Base-by-base conservation (phyloP, 331 rosid genomes). In the Malus hybrid region DNA sequence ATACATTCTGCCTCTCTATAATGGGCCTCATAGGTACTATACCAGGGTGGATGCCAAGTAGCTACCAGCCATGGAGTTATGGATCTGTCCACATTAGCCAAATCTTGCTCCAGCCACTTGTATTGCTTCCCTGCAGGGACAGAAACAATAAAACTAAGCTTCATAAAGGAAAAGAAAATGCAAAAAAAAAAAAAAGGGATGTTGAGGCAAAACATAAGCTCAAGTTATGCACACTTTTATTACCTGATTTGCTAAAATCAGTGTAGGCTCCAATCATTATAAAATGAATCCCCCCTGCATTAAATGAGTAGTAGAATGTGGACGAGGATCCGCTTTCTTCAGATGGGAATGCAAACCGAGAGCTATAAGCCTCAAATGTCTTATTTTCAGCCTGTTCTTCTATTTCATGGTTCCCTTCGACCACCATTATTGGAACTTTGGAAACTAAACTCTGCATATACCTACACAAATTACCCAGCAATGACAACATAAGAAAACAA, bases 31-130 rank as follows among this genome's bases (percentile, higher is more conserved):
- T 87, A 89, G 54, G 95, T 68, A 72, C 91, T 87, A 76, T 87
- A 93, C 96, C 96, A 90, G 44, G 96, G 96, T 70, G 95, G 93
- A 78, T 93, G 98, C 98, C 98, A 90, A 56, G 86, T 66, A 69
- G 87, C 96, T 48, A 93, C 86, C 80, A 90, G 87, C 96, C 98
- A 93, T 65, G 98, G 98, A 85, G 98, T 93, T 57, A 56, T 31
- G 31, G 88, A 85, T 80, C 96, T 84, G 81, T 90, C 93, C 32
- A 90, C 78, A 67, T 79, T 72, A 34, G 84, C 93, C 87, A 93
- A 84, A 80, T 93, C 98, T 76, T 83, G 85, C 81, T 87, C 87
- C 88, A 93, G 82, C 98, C 98, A 93, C 85, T 83, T 83, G 80
- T 87, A 90, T 73, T 93, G 96, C 46, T 83, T 84, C 74, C 64